Base-by-base conservation (phyloP, 768 basidiomycete genomes). In the Chalciporus chontae region DNA sequence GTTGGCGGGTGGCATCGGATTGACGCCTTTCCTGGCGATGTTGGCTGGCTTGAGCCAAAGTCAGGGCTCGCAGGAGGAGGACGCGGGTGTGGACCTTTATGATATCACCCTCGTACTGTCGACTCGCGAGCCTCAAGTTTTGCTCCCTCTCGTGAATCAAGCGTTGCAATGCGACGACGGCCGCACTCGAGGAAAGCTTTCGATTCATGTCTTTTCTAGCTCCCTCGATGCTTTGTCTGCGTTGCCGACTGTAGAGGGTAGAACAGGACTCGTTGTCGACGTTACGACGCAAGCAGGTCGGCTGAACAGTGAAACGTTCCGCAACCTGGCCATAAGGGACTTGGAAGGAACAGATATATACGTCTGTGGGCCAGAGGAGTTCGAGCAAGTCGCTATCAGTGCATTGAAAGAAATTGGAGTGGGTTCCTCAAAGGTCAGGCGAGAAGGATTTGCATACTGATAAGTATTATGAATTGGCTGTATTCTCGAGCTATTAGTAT, bases 11-110 rank as follows among this genome's bases (percentile, higher is more conserved):
- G 83, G 84, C 1, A 84, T 85, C 46, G 84, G 84, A 3, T 51
- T 85, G 40, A 85, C 84, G 14, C 83, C 83, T 0, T 86, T 83
- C 65, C 61, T 86, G 26, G 76, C 75, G 27, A 80, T 84, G 81
- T 65, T 84, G 4, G 43, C 47, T 45, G 24, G 60, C 46, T 24
- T 58, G 45, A 38, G 39, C 52, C 17, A n/a, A 24, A 27, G 4
- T 15, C 34, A 7, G 14, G 15, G 34, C 15, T 36, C 34, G 9
- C 34, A 42, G 23, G 45, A 46, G 34, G 38, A 29, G 18, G 41
- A 36, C 3, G 38, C n/a, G 3, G 8, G n/a, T 2, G 11, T 4
- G 10, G 31, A n/a, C 10, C 9, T 5, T 24, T 58, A 62, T 23
- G 71, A 80, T 48, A 71, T 85, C 34, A 58, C 65, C 0, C 67